phyloP scores from a whole-genome alignment of 2,329 filamentous ascomycete species.

The Microcyclosporella mali region DNA sequence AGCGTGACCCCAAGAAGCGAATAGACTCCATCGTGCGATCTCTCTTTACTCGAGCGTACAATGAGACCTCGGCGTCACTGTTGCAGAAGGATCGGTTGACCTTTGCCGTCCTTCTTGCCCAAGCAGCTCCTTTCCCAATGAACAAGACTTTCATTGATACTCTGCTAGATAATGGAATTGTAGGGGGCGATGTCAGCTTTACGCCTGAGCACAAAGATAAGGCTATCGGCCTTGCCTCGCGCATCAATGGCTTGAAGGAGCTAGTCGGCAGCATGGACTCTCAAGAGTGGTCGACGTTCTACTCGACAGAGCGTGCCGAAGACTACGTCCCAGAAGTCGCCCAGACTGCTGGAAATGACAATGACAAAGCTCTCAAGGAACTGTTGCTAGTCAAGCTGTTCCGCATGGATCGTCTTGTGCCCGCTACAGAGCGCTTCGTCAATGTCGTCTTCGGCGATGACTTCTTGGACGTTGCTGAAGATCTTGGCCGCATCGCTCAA shows the following conservation, averaged over 20 bases:
- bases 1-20: conserved; percentile 51
- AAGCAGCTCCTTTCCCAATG: conserved; percentile 94
- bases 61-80: conserved; percentile 85
- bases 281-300: conserved; percentile 72
- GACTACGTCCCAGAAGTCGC: conserved; percentile 72
- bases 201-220: conserved; percentile 59
- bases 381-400: conserved; percentile 89
- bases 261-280: conserved; percentile 57
- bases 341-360: conserved; percentile 49
- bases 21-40: conserved; percentile 87
- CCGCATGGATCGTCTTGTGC: conserved; percentile 91
- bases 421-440: conserved; percentile 86
- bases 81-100: conserved; percentile 93
- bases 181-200: conserved; percentile 73
- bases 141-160: conserved; percentile 82
- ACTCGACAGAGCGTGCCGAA: conserved; percentile 80
- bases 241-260: conserved; percentile 67
- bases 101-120: conserved; percentile 87
- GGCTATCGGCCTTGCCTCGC: conserved; percentile 61
- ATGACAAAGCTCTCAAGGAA: conserved; percentile 74
- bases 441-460: conserved; percentile 74
- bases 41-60: conserved; percentile 85
- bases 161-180: conserved; percentile 71
- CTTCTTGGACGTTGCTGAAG: conserved; percentile 76
- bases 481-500: conserved; percentile 76